Evolutionary conservation across 768 basidiomycete species (phyloP), one percentile per base, ranked within the genome.

Genomic region (Trametes punicea): DNA sequence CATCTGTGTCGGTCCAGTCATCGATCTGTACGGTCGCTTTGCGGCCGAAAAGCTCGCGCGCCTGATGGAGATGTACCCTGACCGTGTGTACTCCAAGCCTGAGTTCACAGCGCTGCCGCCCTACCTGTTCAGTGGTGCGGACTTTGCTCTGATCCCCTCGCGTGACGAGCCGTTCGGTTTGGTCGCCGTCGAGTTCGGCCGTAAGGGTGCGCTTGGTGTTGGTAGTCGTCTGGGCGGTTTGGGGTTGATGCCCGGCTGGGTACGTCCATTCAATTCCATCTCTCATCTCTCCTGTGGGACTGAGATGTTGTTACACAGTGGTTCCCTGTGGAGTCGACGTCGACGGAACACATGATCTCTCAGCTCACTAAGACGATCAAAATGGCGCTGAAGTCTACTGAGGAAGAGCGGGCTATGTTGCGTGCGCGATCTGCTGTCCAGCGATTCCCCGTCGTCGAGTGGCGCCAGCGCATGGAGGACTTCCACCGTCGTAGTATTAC

Each of bases 201-300:
- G 94, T 62, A 97, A 96, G 71, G 94, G 94, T 78, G 94, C 94
- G 51, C 82, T 97, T 49, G 94, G 94, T 75, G 94, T 97, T 62
- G 94, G 94, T 62, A 85, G 88, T 76, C 89, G 94, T 64, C 80
- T 96, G 20, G 94, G 94, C 67, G 94, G 94, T 77, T 80, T 97
- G 40, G 94, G 94, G 72, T 76, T 97, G 57, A 97, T 97, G 94
- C 94, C 94, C 68, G 94, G 93, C 74, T 96, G 94, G 94, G 92
- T 93, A 68, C 65, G 87, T 79, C n/a, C 15, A 10, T 79, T 36
- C 15, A 10, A 18, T 57, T 39, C 15, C 50, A 7, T 21, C 31
- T 30, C 27, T 15, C 9, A 51, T 60, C 1, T 4, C n/a, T 33
- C 16, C 18, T 8, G 9, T n/a, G 9, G 21, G 1, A 36, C 8